Percentiles rank a stretch among this genome's conserved stretches.
These are phyloP conservation scores for Mrakia gelida DNA, from an alignment of 768 basidiomycete species.

Conservation along the genomic window DNA sequence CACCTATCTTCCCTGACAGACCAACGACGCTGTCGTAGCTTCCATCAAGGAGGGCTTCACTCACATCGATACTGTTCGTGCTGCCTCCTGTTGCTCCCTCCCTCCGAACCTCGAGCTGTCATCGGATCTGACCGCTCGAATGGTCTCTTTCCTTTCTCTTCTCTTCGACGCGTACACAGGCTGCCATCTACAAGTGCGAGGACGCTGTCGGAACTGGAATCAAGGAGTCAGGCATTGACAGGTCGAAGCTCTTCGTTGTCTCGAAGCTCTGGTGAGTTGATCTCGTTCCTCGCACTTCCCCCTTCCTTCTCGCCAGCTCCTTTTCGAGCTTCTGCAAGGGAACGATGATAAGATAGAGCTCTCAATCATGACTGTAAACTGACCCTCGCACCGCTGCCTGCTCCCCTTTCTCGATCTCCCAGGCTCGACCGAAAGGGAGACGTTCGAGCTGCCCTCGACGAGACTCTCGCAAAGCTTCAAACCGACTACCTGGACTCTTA, in stretches of 20 bases:
- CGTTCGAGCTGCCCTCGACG: conserved; percentile 51
- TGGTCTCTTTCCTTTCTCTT: too few species aligned
- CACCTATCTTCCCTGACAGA: too few species aligned
- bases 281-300: too few species aligned
- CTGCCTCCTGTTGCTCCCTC: too few species aligned
- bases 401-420: background rate
- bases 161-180: too few species aligned
- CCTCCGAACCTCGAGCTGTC: too few species aligned
- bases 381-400: too few species aligned
- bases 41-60: conserved; percentile 7
- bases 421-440: conserved; percentile 22
- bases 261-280: conserved; percentile 28
- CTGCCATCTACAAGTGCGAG: conserved; percentile 21
- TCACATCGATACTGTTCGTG: conserved; percentile 12
- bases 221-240: conserved; percentile 34
- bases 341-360: background rate
- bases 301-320: too few species aligned
- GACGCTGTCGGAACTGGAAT: conserved; percentile 37
- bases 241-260: conserved; percentile 37
- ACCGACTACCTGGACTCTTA: conserved; percentile 67
- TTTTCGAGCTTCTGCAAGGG: too few species aligned
- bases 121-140: too few species aligned
- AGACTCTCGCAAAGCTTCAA: conserved; percentile 68
- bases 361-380: background rate
- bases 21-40: background rate